A percentile compares a stretch with the other conserved stretches of the same genome.
phyloP scores from a whole-genome alignment of 2,329 filamentous ascomycete species.

The Scolecobasidium constrictum region DNA sequence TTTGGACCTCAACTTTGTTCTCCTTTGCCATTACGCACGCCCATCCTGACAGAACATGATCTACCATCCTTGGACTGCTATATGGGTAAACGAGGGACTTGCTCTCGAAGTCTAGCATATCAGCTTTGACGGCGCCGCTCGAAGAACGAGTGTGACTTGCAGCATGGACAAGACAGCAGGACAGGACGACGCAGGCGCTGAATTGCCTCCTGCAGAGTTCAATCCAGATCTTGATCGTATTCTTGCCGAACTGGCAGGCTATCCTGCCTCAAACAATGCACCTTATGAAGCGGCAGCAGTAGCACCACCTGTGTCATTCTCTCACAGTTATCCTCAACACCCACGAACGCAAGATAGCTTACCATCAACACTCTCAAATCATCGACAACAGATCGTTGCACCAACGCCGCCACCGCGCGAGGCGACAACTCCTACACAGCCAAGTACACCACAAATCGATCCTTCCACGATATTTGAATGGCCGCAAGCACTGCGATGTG shows the following conservation, averaged over 20 bases:
- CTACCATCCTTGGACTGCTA: no score
- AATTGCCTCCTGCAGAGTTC: no score
- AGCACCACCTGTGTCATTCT: neutral
- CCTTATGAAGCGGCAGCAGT: neutral
- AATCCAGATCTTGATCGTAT: slow-evolving; percentile 1
- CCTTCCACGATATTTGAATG: slow-evolving; percentile 38
- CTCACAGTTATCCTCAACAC: neutral
- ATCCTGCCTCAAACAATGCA: slow-evolving; percentile 3
- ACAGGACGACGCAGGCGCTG: no score
- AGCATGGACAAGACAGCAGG: no score
- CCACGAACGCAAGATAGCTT: neutral
- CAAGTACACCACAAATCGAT: slow-evolving; percentile 21
- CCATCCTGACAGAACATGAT: no score
- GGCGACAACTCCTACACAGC: neutral
- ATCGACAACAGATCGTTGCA: neutral
- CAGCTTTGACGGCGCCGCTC: no score
- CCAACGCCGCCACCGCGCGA: neutral
- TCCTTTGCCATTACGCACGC: no score
- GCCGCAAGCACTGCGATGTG: slow-evolving; percentile 30
- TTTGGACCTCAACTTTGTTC: no score
- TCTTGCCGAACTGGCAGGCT: slow-evolving; percentile 7
- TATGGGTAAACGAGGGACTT: no score
- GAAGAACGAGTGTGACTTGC: no score
- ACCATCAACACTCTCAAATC: neutral
- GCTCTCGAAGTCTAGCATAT: no score